Base-by-base conservation (phyloP, 352 stramenopile species). In the Phytophthora rubi region DNA sequence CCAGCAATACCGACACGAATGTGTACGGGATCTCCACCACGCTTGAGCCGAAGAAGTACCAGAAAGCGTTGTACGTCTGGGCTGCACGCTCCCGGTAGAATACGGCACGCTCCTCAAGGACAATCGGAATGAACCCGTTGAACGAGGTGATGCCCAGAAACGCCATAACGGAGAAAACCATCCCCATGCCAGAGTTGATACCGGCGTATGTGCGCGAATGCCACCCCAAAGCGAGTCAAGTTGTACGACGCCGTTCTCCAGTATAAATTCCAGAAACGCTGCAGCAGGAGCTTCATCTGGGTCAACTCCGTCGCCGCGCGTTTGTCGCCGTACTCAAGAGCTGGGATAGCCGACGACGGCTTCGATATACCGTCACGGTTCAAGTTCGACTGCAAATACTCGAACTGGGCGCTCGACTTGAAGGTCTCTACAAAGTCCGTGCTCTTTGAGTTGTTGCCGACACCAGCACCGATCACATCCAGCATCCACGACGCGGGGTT, bases 241-340 rank as follows among this genome's bases (percentile, higher is more conserved):
- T 71, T 71, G 48, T 39, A 70, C 13, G 62, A 70, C 18, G 62
- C 18, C 6, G 62, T 70, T 18, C 62, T 32, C 62, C 55, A 70
- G 18, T 70, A 70, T 21, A 65, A n/a, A 9, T 65, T 60, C 44
- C 16, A 55, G 35, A 70, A 59, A 7, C 55, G 54, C 16, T 65
- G 16, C 18, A 64, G 23, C 32, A 70, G n/a, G 8, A 70, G 51
- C 28, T 32, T 70, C 63, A 70, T 65, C 37, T 70, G 63, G 4
- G 63, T 70, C 37, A 65, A n/a, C 2, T 65, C 48, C 10, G 63
- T 59, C 37, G 63, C 47, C 30, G 63, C 63, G 21, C 63, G 56
- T 33, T 70, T 70, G 55, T 65, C 48, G 7, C 5, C 48, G 13
- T 65, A 70, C 16, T 65, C 47, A 0, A 70, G 63, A 6, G 48